Evolutionary conservation across 305 asterid genomes (phyloP).

Genomic region (Fraxinus latifolia): DNA sequence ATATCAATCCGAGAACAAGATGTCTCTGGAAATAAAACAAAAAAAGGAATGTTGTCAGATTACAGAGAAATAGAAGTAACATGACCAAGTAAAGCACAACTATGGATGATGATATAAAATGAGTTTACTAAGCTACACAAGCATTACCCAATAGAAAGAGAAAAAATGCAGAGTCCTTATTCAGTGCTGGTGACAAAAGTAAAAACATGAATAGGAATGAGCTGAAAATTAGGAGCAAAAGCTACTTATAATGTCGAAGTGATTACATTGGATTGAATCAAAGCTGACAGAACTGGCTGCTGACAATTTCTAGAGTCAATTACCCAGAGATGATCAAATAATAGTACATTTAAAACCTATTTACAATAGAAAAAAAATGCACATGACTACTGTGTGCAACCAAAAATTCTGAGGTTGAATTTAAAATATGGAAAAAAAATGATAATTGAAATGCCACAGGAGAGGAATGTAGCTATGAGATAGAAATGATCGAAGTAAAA

Average conservation of each 20-base stretch:
- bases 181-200: not conserved
- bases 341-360: not conserved
- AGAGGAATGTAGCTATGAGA: not conserved
- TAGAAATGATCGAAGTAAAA: not conserved
- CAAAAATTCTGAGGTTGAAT: not conserved
- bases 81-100: slow-evolving; percentile 6
- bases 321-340: not conserved
- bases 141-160: not conserved
- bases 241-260: slow-evolving; percentile 1
- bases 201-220: slow-evolving; percentile 3
- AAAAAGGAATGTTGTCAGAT: slow-evolving; percentile 23
- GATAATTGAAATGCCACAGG: not conserved
- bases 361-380: not conserved
- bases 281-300: not conserved
- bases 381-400: not conserved
- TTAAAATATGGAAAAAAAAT: slow-evolving; percentile 20
- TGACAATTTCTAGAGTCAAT: not conserved
- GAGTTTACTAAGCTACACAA: not conserved
- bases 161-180: not conserved
- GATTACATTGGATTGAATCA: not conserved
- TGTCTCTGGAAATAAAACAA: slow-evolving; percentile 47
- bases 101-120: not conserved
- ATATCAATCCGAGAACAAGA: slow-evolving; percentile 75
- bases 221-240: not conserved
- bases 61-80: not conserved